Evolutionary conservation across 2,329 filamentous ascomycete species (phyloP), one percentile per base, ranked within the genome.

Genomic region (Cladosporium sp.): DNA sequence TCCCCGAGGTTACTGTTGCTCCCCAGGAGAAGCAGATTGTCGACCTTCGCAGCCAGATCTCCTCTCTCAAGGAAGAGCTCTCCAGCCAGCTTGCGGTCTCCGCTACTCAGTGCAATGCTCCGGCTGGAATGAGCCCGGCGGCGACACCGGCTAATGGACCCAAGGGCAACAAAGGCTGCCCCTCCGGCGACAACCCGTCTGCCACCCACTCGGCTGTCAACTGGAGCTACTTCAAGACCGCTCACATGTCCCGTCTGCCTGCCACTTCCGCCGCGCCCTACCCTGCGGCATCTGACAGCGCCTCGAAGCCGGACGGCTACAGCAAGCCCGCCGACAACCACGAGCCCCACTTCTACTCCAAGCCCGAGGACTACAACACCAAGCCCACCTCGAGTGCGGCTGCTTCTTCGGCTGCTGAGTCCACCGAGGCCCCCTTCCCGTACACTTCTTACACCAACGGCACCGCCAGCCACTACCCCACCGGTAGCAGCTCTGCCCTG

Each of bases 361-460:
- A 46, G 43, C 33, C 43, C 16, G 46, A 6, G 11, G 46, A 32
- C 19, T 11, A 49, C 9, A 31, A 33, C 9, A 14, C 11, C 28
- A 32, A 42, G 46, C n/a, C 46, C 18, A 10, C 43, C 43, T 44
- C 43, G 8, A 35, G 34, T 35, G 34, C 10, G 34, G 9, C 9
- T n/a, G 34, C 10, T 11, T 46, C 31, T 11, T 22, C 18, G 22
- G 28, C 46, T 41, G 14, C 46, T 10, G 37, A 33, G 38, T 9
- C 38, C 9, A 49, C 46, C 9, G 37, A 43, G 14, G 46, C 38
- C 28, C 46, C 46, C 19, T 34, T 34, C 38, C 46, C 46, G 6
- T 35, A 33, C 38, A 43, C 46, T 35, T 49, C 46, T 11, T 49
- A 49, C 38, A 43, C n/a, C 28, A 49, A 49, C 31, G 38, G 46